A percentile compares a stretch with the other conserved stretches of the same genome.
phyloP scores from a whole-genome alignment of 75 land plant genomes.

The Ceratopteris richardii region DNA sequence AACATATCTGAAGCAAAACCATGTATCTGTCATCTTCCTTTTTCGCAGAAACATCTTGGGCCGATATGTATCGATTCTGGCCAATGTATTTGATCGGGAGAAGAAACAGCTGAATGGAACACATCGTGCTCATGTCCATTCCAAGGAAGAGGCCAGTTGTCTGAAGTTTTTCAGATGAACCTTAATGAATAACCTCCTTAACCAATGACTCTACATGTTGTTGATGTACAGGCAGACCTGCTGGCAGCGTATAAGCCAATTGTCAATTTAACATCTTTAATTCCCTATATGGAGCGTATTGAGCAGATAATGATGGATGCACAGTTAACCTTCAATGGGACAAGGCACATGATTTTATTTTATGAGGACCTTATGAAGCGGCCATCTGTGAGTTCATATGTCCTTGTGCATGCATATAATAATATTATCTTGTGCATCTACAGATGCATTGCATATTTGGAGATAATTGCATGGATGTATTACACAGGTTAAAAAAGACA shows the following conservation, averaged over 20 bases:
- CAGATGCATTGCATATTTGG: too few species aligned
- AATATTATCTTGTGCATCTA: too few species aligned
- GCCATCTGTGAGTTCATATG: constrained; percentile 8
- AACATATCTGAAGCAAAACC: constrained; percentile 50
- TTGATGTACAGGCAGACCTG: constrained; percentile 37
- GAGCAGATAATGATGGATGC: constrained; percentile 34
- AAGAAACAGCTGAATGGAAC: constrained; percentile 70
- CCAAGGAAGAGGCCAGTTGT: constrained; percentile 59
- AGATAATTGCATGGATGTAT: not conserved
- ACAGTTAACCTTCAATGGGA: constrained; percentile 17
- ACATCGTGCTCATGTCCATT: constrained; percentile 86
- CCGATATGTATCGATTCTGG: constrained; percentile 65
- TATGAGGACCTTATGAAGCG: constrained; percentile 34
- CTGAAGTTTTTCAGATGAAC: too few species aligned
- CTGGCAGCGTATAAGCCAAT: constrained; percentile 36
- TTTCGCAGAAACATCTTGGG: constrained; percentile 62
- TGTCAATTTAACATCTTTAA: constrained; percentile 22
- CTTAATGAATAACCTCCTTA: too few species aligned
- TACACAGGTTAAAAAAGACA: not conserved
- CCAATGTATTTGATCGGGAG: constrained; percentile 63
- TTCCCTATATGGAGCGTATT: constrained; percentile 17
- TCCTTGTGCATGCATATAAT: not conserved
- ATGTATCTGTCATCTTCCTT: constrained; percentile 59
- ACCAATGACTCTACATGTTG: too few species aligned
- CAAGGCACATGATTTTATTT: constrained; percentile 24